Conservation (phyloP, 495 filamentous ascomycete species). For the Bacidia rubella region DNA sequence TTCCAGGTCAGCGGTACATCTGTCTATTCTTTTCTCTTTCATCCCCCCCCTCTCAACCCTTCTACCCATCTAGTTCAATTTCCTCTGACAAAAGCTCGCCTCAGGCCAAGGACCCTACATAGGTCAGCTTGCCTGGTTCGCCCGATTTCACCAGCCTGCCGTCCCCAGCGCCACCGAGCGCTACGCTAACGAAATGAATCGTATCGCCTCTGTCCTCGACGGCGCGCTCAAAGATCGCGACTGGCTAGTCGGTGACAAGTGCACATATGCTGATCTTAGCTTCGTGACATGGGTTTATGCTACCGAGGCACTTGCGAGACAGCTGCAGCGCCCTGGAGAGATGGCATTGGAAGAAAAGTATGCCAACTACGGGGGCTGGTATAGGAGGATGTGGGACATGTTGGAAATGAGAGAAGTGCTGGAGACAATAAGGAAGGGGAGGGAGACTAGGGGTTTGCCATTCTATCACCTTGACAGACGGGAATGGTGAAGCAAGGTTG, state of each 20-base stretch:
- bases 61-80: neutral
- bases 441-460: no score
- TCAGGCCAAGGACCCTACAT: slow-evolving; percentile 29
- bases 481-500: no score
- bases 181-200: slow-evolving; percentile 33
- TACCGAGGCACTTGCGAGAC: no score
- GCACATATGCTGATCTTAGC: slow-evolving; percentile 33
- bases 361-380: no score
- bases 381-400: no score
- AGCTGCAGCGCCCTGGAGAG: no score
- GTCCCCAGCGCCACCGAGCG: slow-evolving; percentile 31
- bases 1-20: slow-evolving; percentile 23
- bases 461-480: no score
- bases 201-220: slow-evolving; percentile 35
- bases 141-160: slow-evolving; percentile 30
- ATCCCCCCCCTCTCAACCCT: neutral
- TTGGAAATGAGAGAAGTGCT: no score
- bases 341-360: no score
- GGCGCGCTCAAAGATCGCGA: slow-evolving; percentile 21
- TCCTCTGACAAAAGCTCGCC: neutral
- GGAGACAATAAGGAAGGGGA: no score
- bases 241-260: slow-evolving; percentile 40
- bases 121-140: slow-evolving; percentile 30
- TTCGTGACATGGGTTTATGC: slow-evolving; percentile 29
- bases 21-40: neutral